phyloP scores from a whole-genome alignment of 129 eudicot species.

The Escallonia herrerae region DNA sequence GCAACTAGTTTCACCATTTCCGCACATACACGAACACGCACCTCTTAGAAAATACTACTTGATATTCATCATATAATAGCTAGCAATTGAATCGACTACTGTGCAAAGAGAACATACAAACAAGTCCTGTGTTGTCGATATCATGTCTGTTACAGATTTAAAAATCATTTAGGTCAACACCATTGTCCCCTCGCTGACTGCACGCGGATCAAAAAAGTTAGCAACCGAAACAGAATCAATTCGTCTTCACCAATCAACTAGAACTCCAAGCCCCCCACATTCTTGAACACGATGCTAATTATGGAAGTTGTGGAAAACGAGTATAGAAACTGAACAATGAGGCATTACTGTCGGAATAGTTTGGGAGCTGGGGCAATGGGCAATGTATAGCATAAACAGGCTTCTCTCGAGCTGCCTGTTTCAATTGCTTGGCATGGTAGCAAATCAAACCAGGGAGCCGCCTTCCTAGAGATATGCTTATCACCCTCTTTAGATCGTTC shows the following conservation, averaged over 20 bases:
- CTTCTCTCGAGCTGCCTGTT: slow-evolving; percentile 29
- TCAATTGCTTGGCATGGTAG: slow-evolving; percentile 35
- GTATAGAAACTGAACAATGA: neutral
- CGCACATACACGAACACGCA: neutral
- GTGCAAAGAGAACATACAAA: slow-evolving; percentile 57
- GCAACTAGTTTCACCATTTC: neutral
- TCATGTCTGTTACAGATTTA: slow-evolving; percentile 69
- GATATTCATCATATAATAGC: neutral
- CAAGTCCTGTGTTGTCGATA: slow-evolving; percentile 97
- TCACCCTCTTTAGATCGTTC: slow-evolving; percentile 27
- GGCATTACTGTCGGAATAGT: slow-evolving; percentile 48
- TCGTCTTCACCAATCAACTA: neutral
- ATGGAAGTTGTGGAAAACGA: neutral
- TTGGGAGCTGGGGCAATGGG: slow-evolving; percentile 42
- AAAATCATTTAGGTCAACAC: slow-evolving; percentile 61
- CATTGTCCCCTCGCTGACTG: slow-evolving; percentile 77
- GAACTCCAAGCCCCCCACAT: slow-evolving; percentile 6
- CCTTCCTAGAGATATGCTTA: slow-evolving; percentile 52
- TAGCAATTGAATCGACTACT: neutral
- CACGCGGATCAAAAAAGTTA: slow-evolving; percentile 15
- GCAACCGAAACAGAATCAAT: slow-evolving; percentile 3
- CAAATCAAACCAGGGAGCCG: slow-evolving; percentile 57
- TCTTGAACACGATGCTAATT: neutral
- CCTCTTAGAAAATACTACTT: neutral
- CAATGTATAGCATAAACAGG: slow-evolving; percentile 62